These are phyloP conservation scores for Backusella mclennaniae DNA, from an alignment of 192 early-diverging fungal genomes.

Conservation along the genomic window DNA sequence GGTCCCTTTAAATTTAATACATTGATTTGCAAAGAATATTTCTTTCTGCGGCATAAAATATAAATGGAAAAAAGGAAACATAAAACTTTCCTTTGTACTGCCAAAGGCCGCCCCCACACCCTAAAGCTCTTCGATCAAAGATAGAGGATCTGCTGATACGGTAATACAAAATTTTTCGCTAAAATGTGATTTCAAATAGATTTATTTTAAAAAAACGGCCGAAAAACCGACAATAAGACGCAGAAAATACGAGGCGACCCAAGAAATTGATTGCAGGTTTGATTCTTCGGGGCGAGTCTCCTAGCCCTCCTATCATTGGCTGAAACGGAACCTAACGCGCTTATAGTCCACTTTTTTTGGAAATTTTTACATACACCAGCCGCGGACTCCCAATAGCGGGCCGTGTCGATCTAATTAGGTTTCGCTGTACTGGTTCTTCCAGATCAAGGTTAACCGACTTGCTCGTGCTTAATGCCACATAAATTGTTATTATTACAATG, in stretches of 20 bases:
- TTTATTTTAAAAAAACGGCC: not conserved
- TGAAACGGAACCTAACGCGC: not conserved
- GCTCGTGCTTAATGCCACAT: not conserved
- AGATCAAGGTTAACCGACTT: not conserved
- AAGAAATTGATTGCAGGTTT: not conserved
- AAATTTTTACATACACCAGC: not conserved
- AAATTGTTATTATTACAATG: not conserved
- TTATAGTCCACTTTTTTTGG: not conserved
- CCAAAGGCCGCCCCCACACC: not conserved
- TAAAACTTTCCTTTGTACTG: not conserved
- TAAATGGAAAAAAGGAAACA: not conserved
- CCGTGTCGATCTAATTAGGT: constrained; percentile 1
- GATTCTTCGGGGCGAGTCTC: not conserved
- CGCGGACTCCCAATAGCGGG: not conserved
- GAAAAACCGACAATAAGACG: not conserved
- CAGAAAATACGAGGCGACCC: not conserved
- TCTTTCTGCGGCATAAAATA: not conserved
- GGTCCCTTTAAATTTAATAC: not conserved
- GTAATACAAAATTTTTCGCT: not conserved
- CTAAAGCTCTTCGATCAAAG: not conserved
- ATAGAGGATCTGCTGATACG: not conserved
- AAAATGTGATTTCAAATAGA: not conserved
- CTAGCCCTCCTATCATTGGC: not conserved
- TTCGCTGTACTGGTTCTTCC: not conserved
- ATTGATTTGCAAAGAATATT: not conserved